phyloP scores from a whole-genome alignment of 208 protist genomes.

The Leishmania major region DNA sequence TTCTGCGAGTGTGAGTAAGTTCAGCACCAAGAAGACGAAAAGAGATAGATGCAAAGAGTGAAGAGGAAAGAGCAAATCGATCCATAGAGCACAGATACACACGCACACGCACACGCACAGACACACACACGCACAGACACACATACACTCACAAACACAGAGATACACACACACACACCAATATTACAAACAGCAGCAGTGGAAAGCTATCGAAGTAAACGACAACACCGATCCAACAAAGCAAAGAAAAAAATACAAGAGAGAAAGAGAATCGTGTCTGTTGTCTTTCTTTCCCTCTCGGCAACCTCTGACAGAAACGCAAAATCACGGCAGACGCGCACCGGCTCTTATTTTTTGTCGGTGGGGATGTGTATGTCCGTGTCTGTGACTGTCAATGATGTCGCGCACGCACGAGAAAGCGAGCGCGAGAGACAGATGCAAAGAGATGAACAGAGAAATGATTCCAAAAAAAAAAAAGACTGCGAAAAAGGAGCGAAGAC shows the following conservation, averaged over 20 bases:
- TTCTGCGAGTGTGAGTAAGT: background rate
- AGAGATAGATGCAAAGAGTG: background rate
- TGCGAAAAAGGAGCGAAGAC: slow-evolving; percentile 19
- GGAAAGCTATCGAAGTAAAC: background rate
- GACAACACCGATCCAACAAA: background rate
- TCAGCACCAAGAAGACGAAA: background rate
- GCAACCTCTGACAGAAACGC: background rate
- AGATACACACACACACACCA: background rate
- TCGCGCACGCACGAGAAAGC: background rate
- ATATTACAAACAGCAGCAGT: background rate
- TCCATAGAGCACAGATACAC: background rate
- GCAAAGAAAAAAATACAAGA: background rate
- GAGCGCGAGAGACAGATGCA: background rate
- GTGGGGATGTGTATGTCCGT: background rate
- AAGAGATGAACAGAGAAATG: background rate
- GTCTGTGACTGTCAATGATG: background rate
- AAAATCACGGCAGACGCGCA: background rate
- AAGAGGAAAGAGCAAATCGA: background rate
- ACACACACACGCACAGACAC: background rate
- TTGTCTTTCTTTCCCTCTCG: background rate
- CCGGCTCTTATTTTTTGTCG: background rate
- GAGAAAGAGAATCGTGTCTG: background rate
- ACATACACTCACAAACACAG: background rate
- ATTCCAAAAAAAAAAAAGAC: background rate
- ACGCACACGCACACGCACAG: background rate